phyloP scores from a whole-genome alignment of 78 protist genomes.

The Dictyostelium purpureum region DNA sequence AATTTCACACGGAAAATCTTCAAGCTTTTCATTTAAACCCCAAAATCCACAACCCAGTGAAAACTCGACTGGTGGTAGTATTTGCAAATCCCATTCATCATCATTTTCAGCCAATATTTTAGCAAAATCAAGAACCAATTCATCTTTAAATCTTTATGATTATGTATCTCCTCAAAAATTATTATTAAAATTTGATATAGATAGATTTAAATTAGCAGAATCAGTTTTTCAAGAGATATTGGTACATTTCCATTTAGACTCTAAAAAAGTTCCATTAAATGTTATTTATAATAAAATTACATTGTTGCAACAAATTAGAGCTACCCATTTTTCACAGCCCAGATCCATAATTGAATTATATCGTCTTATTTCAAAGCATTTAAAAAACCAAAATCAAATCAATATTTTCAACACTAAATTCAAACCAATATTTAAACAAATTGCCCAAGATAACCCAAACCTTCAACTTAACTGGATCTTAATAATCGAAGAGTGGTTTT shows the following conservation, averaged over 20 bases:
- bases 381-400: not conserved
- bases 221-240: not conserved
- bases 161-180: not conserved
- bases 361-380: not conserved
- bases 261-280: not conserved
- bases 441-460: not conserved
- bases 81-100: not conserved
- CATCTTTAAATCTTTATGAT: not conserved
- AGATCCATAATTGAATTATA: not conserved
- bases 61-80: not conserved
- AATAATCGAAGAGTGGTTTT: not conserved
- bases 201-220: not conserved
- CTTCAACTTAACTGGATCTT: not conserved
- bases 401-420: not conserved
- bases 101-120: not conserved
- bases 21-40: not conserved
- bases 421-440: slow-evolving; percentile 6
- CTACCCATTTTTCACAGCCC: not conserved
- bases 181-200: not conserved
- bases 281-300: not conserved
- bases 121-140: not conserved
- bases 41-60: not conserved
- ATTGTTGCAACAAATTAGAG: not conserved
- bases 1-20: not conserved
- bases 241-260: not conserved